Evolutionary conservation across 2,329 filamentous ascomycete species (phyloP), one percentile per base, ranked within the genome.

Genomic region (Acrodontium crateriforme): DNA sequence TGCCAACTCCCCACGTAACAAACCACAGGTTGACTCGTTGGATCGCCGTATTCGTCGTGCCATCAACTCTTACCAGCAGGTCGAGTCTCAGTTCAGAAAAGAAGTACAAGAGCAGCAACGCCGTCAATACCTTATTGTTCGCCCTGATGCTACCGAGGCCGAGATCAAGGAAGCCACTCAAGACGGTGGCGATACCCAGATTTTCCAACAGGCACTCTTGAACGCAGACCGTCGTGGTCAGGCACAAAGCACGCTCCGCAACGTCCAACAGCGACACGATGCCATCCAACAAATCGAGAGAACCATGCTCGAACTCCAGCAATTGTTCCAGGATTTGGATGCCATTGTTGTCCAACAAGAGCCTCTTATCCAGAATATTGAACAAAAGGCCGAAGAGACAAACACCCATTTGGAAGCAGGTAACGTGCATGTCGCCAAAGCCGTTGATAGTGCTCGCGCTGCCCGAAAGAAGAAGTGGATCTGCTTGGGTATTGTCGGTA

Each of bases 401-500:
- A 73, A 80, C 26, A 74, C 78, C 32, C 81, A 95, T 54, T 70
- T 94, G 25, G 72, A 78, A 47, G 78, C 89, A 53, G 87, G 78
- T 39, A 94, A 89, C 49, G 69, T 73, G 38, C 74, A 94, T 55
- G 79, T 95, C 34, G 74, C 68, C 20, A 70, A 69, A n/a, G 85
- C 85, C 9, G 79, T 93, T 37, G 66, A 69, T 36, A 92, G 81
- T 42, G 87, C 87, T 6, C 68, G 78, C 52, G 71, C 73, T 44
- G 81, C 78, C 27, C 70, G 81, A 43, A 81, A 74, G 62, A 92
- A 91, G 83, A 94, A 94, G 78, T 94, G 84, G 85, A 85, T 80
- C 53, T 93, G 84, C 65, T 60, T 93, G 42, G 74, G 77, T 46
- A 82, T 94, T 47, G 60, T 66, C 44, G 60, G 62, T 67, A 52